These are phyloP conservation scores for Boechera divaricarpa DNA, from an alignment of 345 rosid species.

Conservation along the genomic window DNA sequence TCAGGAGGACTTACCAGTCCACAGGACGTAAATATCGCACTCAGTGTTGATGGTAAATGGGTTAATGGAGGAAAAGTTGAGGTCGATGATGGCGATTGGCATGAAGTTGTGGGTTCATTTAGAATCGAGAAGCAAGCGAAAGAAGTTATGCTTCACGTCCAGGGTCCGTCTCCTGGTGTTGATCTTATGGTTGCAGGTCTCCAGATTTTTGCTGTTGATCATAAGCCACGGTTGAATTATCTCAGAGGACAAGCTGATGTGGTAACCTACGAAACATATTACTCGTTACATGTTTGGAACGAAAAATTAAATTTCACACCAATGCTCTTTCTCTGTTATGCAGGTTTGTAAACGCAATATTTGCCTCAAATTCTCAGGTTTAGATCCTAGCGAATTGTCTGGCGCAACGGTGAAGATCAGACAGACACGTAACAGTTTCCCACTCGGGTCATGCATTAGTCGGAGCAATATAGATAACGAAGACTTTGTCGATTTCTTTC, in stretches of 20 bases:
- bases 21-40: constrained; percentile 84
- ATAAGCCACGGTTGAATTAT: constrained; percentile 61
- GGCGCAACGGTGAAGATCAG: constrained; percentile 65
- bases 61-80: constrained; percentile 95
- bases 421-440: constrained; percentile 78
- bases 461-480: constrained; percentile 88
- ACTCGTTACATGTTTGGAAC: neutral
- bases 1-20: constrained; percentile 52
- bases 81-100: constrained; percentile 74
- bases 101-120: constrained; percentile 89
- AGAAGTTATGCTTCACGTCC: constrained; percentile 79
- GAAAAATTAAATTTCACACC: neutral
- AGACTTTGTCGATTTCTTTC: constrained; percentile 80
- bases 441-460: constrained; percentile 84
- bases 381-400: constrained; percentile 43
- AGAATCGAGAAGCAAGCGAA: constrained; percentile 87
- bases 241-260: constrained; percentile 67
- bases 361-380: constrained; percentile 65
- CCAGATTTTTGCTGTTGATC: constrained; percentile 81
- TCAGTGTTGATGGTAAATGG: constrained; percentile 87
- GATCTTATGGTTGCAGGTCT: constrained; percentile 84
- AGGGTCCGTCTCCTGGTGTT: constrained; percentile 84
- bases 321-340: constrained; percentile 33
- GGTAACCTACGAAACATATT: constrained; percentile 49
- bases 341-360: constrained; percentile 90